Base-by-base conservation (phyloP, 129 eudicot genomes). In the Erigeron canadensis region DNA sequence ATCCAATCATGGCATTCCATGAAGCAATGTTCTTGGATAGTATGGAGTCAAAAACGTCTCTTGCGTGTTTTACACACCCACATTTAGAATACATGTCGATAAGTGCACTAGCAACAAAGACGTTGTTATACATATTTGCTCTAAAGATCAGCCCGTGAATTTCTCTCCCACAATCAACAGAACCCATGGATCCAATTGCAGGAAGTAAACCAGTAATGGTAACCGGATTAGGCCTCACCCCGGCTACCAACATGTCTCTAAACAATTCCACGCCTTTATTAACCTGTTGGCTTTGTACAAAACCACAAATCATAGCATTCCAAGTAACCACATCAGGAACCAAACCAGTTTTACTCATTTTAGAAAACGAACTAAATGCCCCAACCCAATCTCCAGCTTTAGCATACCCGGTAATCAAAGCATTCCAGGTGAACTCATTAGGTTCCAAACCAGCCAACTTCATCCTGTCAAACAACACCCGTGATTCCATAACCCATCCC, bases 61-160 rank as follows among this genome's bases (percentile, higher is more conserved):
- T 75, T 67, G 97, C 90, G 10, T 72, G 70, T 56, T 68, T 72
- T 0, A 85, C 84, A 61, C 76, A 79, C 55, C 91, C 97, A 56
- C 95, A 91, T 79, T 88, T 91, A 0, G 88, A 83, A 61, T 88
- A 91, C 91, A 86, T 85, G 71, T 88, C 97, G 41, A 91, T 79
- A 28, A 91, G 82, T 15, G 95, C 95, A 78, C 85, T 86, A 28
- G 86, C 84, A 55, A 91, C 83, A 71, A 85, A 91, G 3, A 63
- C 79, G 60, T 86, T 84, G 57, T 38, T 50, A 40, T 72, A 61
- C 16, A 88, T 81, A 67, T 67, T 68, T 75, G 84, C 71, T 80
- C 89, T 81, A 61, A 77, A 82, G 10, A 88, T 80, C 17, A 82
- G 65, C 37, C 85, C 84, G 34, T 91, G 97, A 46, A 88, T 75